These are phyloP conservation scores for Alternaria consortialis DNA, from an alignment of 2,329 filamentous ascomycete genomes.

Conservation along the genomic window DNA sequence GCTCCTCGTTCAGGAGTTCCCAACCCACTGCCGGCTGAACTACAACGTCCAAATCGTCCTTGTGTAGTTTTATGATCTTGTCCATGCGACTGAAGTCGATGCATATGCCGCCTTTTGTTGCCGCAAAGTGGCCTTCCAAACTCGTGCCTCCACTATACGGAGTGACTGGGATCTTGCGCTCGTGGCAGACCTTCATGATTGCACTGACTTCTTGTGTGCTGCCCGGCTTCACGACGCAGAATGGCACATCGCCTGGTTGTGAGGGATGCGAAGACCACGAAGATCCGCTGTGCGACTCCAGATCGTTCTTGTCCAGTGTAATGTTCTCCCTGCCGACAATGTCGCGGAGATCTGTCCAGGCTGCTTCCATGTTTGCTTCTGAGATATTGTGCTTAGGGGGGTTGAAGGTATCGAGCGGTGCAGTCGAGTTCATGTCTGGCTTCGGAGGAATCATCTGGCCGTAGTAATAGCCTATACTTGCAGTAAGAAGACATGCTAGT, in stretches of 20 bases:
- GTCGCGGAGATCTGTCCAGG: slow-evolving; percentile 69
- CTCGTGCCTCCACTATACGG: slow-evolving; percentile 89
- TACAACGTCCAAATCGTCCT: slow-evolving; percentile 69
- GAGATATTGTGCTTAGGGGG: slow-evolving; percentile 65
- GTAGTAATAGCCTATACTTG: slow-evolving; percentile 64
- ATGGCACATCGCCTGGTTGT: slow-evolving; percentile 55
- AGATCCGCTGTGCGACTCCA: slow-evolving; percentile 67
- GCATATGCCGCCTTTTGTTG: slow-evolving; percentile 83
- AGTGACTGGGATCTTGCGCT: slow-evolving; percentile 81
- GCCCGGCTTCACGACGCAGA: slow-evolving; percentile 76
- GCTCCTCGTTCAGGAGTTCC: slow-evolving; percentile 83
- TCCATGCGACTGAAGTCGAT: slow-evolving; percentile 90
- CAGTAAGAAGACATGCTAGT: slow-evolving; percentile 61
- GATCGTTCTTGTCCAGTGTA: slow-evolving; percentile 64
- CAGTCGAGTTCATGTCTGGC: slow-evolving; percentile 64
- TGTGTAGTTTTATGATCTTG: slow-evolving; percentile 78
- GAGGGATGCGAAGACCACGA: slow-evolving; percentile 68
- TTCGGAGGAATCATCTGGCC: slow-evolving; percentile 61
- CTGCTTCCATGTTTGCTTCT: slow-evolving; percentile 67
- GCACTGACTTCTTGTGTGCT: slow-evolving; percentile 84
- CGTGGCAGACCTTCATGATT: slow-evolving; percentile 89
- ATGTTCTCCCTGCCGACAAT: slow-evolving; percentile 71
- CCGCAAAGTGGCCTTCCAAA: slow-evolving; percentile 86
- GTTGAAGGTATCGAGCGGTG: slow-evolving; percentile 58
- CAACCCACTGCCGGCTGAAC: slow-evolving; percentile 77